These are phyloP conservation scores for Multifurca ochricompacta DNA, from an alignment of 768 basidiomycete species.

Conservation along the genomic window DNA sequence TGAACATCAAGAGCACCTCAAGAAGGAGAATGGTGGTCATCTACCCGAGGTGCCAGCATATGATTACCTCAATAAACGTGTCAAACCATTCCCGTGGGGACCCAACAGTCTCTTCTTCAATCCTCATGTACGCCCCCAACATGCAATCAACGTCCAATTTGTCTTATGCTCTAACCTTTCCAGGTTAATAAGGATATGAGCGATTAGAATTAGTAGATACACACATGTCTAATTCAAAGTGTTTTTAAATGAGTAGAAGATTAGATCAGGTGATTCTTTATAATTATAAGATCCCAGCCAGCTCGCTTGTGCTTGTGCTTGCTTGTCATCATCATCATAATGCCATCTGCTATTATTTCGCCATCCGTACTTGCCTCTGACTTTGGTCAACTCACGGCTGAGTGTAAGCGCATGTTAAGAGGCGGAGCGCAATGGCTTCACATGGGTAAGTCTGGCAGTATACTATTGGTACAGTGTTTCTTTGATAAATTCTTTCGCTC, in stretches of 20 bases:
- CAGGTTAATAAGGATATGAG: slow-evolving; percentile 63
- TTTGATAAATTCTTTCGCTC: neutral
- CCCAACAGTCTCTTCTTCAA: slow-evolving; percentile 79
- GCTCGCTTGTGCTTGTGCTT: neutral
- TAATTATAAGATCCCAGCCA: too few species aligned
- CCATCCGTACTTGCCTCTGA: slow-evolving; percentile 97
- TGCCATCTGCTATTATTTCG: slow-evolving; percentile 89
- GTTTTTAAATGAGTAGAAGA: too few species aligned
- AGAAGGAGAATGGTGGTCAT: slow-evolving; percentile 62
- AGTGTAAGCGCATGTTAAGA: slow-evolving; percentile 95
- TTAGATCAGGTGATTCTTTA: too few species aligned
- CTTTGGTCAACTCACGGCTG: slow-evolving; percentile 89
- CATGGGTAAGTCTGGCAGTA: slow-evolving; percentile 60
- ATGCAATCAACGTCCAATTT: neutral
- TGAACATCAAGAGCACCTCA: slow-evolving; percentile 63
- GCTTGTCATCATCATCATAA: slow-evolving; percentile 26
- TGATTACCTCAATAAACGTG: slow-evolving; percentile 68
- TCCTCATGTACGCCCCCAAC: slow-evolving; percentile 42
- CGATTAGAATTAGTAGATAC: slow-evolving; percentile 23
- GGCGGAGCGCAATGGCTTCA: slow-evolving; percentile 97
- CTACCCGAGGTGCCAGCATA: slow-evolving; percentile 66
- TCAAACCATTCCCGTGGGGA: slow-evolving; percentile 84
- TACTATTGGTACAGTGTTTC: neutral
- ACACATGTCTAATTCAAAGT: slow-evolving; percentile 8
- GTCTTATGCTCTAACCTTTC: slow-evolving; percentile 4